A percentile compares a stretch with the other conserved stretches of the same genome.
These are phyloP conservation scores for Cutaneotrichosporon curvatum DNA, from an alignment of 1,284 basidiomycete species.

Conservation along the genomic window DNA sequence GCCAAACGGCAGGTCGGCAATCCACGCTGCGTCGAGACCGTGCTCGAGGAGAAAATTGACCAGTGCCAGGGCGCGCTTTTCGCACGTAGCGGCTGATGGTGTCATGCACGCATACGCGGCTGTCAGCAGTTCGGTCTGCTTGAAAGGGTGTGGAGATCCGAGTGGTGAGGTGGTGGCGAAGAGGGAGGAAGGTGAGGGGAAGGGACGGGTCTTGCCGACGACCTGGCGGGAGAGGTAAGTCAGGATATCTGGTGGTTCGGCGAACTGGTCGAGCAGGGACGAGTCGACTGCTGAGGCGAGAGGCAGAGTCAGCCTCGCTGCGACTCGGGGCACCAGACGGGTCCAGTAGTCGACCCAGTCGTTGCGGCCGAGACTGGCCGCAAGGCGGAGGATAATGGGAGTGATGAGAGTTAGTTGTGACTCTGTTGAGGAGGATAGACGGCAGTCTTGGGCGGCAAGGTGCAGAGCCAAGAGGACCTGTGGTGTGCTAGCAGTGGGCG, in stretches of 20 bases:
- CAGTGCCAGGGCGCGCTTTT: conserved; percentile 53
- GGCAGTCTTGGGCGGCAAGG: conserved; percentile 59
- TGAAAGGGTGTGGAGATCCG: conserved; percentile 18
- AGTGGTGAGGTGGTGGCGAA: conserved; percentile 51
- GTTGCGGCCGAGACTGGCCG: conserved; percentile 54
- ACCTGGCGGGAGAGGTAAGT: conserved; percentile 34
- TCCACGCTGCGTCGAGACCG: conserved; percentile 52
- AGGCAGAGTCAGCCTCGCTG: not conserved
- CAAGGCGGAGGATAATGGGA: conserved; percentile 61
- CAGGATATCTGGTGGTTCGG: conserved; percentile 46
- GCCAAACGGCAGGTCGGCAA: conserved; percentile 56
- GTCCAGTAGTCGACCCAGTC: conserved; percentile 89
- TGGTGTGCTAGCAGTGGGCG: not conserved
- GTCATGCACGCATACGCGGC: conserved; percentile 23
- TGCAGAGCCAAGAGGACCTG: conserved; percentile 60
- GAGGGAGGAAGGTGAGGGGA: conserved; percentile 22
- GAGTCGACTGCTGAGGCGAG: conserved; percentile 16
- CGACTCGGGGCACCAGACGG: conserved; percentile 58
- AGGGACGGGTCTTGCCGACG: conserved; percentile 17
- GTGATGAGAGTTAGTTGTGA: conserved; percentile 57
- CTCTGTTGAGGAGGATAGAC: conserved; percentile 46
- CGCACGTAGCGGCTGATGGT: conserved; percentile 42
- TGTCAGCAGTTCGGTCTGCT: conserved; percentile 18
- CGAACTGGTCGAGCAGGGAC: conserved; percentile 25
- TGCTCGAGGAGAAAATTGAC: conserved; percentile 57